Conservation (phyloP, 768 basidiomycete genomes). For the Tylopilus balloui region DNA sequence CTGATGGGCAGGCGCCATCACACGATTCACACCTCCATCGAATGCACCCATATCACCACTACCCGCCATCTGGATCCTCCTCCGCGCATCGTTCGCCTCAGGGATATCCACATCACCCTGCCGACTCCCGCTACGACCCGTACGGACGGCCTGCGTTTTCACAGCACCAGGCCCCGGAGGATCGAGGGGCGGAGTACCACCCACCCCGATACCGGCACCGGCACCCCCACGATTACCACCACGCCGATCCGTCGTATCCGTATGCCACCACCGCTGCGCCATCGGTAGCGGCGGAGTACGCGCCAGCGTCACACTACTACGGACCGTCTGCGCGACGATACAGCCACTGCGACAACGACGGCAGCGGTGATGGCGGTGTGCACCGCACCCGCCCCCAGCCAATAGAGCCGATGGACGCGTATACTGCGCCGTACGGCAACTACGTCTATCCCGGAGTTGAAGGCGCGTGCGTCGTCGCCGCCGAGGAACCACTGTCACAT, state of each 20-base stretch:
- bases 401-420: no score
- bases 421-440: constrained; percentile 3
- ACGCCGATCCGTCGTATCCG: constrained; percentile 10
- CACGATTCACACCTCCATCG: neutral
- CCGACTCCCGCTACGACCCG: constrained; percentile 15
- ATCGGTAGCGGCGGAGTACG: constrained; percentile 5
- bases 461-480: no score
- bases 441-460: neutral
- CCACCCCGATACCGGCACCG: constrained; percentile 27
- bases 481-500: constrained; percentile 9
- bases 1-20: constrained; percentile 7
- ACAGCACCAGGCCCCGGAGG: constrained; percentile 13
- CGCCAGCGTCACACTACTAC: constrained; percentile 6
- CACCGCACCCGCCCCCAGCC: no score
- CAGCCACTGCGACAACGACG: no score
- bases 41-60: constrained; percentile 10
- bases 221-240: constrained; percentile 1
- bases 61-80: constrained; percentile 15
- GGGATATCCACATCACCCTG: constrained; percentile 8
- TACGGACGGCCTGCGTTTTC: constrained; percentile 12
- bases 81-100: constrained; percentile 8
- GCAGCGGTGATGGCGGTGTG: no score
- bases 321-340: constrained; percentile 9
- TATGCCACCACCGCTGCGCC: constrained; percentile 2
- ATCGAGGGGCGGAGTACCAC: constrained; percentile 21